phyloP scores from a whole-genome alignment of 2,329 filamentous ascomycete genomes.

The Pseudocercospora vitis region DNA sequence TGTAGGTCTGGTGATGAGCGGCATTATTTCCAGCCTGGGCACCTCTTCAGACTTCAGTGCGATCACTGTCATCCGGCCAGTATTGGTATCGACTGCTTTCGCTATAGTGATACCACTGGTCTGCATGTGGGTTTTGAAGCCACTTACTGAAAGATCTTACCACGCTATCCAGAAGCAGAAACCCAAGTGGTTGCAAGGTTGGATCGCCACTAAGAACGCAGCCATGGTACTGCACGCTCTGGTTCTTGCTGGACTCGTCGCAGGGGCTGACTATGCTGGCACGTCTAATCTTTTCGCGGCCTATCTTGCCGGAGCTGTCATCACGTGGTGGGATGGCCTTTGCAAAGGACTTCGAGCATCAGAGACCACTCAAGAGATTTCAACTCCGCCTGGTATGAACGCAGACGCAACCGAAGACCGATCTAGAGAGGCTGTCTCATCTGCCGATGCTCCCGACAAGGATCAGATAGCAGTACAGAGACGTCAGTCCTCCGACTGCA shows the following conservation, averaged over 20 bases:
- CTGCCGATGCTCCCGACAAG: not conserved
- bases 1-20: slow-evolving; percentile 72
- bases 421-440: not conserved
- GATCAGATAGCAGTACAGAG: not conserved
- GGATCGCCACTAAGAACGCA: slow-evolving; percentile 32
- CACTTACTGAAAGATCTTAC: slow-evolving; percentile 37
- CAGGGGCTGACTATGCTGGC: slow-evolving; percentile 58
- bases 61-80: slow-evolving; percentile 50
- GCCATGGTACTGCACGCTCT: slow-evolving; percentile 51
- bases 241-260: slow-evolving; percentile 52
- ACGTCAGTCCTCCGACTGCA: not conserved
- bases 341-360: slow-evolving; percentile 4
- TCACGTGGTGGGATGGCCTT: slow-evolving; percentile 59
- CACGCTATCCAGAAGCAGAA: not conserved
- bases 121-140: slow-evolving; percentile 50
- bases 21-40: slow-evolving; percentile 69
- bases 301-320: slow-evolving; percentile 57
- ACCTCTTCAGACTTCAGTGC: slow-evolving; percentile 38
- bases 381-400: not conserved
- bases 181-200: not conserved
- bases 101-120: slow-evolving; percentile 49
- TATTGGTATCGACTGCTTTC: slow-evolving; percentile 55
- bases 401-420: not conserved
- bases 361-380: not conserved
- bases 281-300: slow-evolving; percentile 64